phyloP scores from a whole-genome alignment of 345 rosid genomes.

The Tarenaya hassleriana region DNA sequence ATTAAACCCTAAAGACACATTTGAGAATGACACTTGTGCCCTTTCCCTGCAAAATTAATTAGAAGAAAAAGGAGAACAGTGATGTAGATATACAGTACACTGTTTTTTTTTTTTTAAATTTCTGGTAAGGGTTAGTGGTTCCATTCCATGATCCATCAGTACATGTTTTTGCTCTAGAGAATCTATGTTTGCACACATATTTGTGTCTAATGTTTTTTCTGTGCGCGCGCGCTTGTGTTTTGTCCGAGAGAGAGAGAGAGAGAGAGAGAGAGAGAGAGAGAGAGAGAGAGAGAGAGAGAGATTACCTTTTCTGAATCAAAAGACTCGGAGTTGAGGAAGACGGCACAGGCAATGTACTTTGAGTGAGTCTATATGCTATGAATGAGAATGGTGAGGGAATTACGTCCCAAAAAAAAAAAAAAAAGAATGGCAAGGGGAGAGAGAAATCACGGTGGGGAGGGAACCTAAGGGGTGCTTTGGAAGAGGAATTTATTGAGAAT shows the following conservation, averaged over 20 bases:
- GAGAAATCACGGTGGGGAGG: conserved; percentile 13
- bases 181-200: conserved; percentile 25
- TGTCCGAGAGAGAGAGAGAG: conserved; percentile 18
- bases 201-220: conserved; percentile 10
- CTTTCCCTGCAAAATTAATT: conserved; percentile 24
- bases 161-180: conserved; percentile 30
- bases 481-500: conserved; percentile 9
- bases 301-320: conserved; percentile 33
- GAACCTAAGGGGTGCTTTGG: conserved; percentile 17
- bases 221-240: too few relatives aligned
- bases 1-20: conserved; percentile 19
- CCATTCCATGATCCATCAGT: too few relatives aligned
- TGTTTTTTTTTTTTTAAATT: too few relatives aligned
- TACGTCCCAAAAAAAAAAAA: too few relatives aligned
- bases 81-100: conserved; percentile 23
- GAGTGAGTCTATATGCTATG: conserved; percentile 33
- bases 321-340: conserved; percentile 48
- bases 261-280: not conserved
- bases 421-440: too few relatives aligned
- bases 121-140: too few relatives aligned
- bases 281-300: conserved; percentile 4
- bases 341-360: conserved; percentile 40
- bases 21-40: conserved; percentile 31
- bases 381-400: conserved; percentile 21
- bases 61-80: not conserved